Conservation (phyloP, 192 early-diverging fungal species). For the Phycomyces blakesleeanus region DNA sequence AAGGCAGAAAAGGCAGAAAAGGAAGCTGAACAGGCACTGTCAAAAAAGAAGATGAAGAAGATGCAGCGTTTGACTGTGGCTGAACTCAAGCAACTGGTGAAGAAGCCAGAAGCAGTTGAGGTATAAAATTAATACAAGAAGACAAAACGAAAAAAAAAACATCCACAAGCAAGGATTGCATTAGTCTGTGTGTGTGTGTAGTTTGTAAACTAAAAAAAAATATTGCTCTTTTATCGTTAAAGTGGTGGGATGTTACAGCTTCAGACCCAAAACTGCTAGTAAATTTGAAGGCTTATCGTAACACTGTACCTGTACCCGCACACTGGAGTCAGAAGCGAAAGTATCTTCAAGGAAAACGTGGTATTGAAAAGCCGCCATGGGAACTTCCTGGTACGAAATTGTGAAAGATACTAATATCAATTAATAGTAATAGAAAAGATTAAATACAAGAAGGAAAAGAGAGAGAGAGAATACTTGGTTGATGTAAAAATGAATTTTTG, state of each 20-base stretch:
- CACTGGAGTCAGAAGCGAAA: conserved; percentile 98
- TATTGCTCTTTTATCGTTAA: conserved; percentile 10
- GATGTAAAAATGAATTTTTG: too few species aligned
- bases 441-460: too few species aligned
- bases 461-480: too few species aligned
- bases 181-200: background rate
- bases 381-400: conserved; percentile 69
- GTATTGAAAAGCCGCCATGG: conserved; percentile 93
- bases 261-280: conserved; percentile 88
- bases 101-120: conserved; percentile 94
- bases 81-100: conserved; percentile 87
- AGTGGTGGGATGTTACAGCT: conserved; percentile 90
- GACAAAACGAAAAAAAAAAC: too few species aligned
- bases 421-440: too few species aligned
- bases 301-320: conserved; percentile 90
- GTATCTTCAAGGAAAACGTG: conserved; percentile 95
- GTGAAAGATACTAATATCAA: background rate
- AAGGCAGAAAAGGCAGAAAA: conserved; percentile 17
- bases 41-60: conserved; percentile 58
- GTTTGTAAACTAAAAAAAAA: background rate
- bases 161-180: too few species aligned
- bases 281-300: conserved; percentile 84
- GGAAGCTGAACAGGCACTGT: conserved; percentile 26
- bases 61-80: conserved; percentile 73
- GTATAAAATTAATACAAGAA: too few species aligned